Conservation (phyloP, 1,284 basidiomycete genomes). For the Gastroboletus turbinatus region DNA sequence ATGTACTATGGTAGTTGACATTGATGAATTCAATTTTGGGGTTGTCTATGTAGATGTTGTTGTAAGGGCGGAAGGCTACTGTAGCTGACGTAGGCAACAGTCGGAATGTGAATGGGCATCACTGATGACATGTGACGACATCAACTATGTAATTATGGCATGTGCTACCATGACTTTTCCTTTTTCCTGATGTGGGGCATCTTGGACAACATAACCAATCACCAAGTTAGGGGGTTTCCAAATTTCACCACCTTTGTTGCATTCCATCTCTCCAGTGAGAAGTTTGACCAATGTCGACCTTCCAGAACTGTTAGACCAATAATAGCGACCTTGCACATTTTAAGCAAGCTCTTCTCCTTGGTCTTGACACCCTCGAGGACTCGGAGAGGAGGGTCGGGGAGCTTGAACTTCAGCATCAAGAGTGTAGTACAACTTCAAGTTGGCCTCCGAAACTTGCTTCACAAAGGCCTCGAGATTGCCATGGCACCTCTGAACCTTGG, state of each 20-base stretch:
- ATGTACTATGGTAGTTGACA: no score
- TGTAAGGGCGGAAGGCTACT: no score
- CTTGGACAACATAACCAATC: constrained; percentile 98
- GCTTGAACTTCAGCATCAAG: constrained; percentile 94
- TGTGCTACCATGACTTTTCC: no score
- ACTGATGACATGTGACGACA: no score
- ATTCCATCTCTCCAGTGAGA: constrained; percentile 95
- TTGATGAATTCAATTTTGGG: no score
- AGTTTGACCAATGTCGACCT: constrained; percentile 99
- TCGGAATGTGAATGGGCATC: no score
- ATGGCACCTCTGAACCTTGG: constrained; percentile 97
- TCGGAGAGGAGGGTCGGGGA: constrained; percentile 94
- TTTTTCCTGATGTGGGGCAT: no score
- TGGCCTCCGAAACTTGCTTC: constrained; percentile 93
- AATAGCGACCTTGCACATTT: constrained; percentile 97
- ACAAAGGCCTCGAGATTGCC: constrained; percentile 98
- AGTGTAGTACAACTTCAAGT: constrained; percentile 96
- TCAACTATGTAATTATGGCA: no score
- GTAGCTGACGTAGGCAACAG: no score
- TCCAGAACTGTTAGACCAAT: constrained; percentile 96
- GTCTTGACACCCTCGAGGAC: constrained; percentile 99
- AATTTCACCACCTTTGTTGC: constrained; percentile 94
- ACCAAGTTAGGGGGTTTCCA: constrained; percentile 99
- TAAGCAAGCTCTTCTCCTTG: constrained; percentile 96
- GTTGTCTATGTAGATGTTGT: no score